Conservation (phyloP, 2,329 filamentous ascomycete species). For the Scytalidium lignicola region DNA sequence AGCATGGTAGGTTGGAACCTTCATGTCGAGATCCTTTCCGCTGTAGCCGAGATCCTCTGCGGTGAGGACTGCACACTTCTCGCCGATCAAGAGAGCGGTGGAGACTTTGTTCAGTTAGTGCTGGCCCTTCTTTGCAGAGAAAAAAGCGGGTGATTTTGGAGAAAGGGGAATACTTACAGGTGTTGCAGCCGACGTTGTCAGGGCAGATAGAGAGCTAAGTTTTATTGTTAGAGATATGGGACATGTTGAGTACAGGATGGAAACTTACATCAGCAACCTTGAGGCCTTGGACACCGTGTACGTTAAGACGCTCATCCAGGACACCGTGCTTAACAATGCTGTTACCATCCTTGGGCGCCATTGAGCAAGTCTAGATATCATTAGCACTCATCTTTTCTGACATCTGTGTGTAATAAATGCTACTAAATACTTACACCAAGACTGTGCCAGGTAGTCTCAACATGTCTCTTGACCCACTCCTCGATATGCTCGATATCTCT, state of each 20-base stretch:
- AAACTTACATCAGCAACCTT: conserved; percentile 60
- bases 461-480: conserved; percentile 61
- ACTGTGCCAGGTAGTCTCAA: conserved; percentile 71
- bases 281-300: conserved; percentile 70
- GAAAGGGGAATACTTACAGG: conserved; percentile 31
- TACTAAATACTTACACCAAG: conserved; percentile 40
- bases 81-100: conserved; percentile 69
- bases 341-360: conserved; percentile 72
- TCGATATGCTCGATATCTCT: conserved; percentile 45
- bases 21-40: conserved; percentile 71
- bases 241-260: too few species aligned
- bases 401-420: too few species aligned
- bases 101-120: conserved; percentile 45
- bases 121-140: conserved; percentile 9
- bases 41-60: conserved; percentile 72
- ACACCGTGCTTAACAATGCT: conserved; percentile 77
- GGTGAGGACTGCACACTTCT: conserved; percentile 66
- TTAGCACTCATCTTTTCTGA: not conserved
- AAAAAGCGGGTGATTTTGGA: too few species aligned
- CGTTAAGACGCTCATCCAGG: conserved; percentile 70
- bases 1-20: conserved; percentile 59
- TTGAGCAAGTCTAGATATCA: conserved; percentile 57
- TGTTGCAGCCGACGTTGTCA: conserved; percentile 71
- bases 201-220: conserved; percentile 62
- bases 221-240: too few species aligned